Conservation (phyloP, 306 rosid species). For the Crataegus laevigata region DNA sequence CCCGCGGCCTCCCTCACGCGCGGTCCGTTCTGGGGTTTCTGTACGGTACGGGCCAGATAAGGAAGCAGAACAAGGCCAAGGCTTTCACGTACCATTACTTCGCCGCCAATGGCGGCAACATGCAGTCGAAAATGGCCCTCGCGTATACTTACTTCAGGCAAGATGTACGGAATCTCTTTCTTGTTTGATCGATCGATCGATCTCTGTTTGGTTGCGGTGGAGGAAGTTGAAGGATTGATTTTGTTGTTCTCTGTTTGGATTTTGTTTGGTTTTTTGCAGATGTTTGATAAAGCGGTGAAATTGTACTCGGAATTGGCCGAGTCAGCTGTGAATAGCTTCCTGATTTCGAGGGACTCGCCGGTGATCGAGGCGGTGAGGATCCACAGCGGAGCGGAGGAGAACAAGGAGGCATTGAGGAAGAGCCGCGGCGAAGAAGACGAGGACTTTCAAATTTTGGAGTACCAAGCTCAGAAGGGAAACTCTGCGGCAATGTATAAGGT, state of each 20-base stretch:
- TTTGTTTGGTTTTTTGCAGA: conserved; percentile 29
- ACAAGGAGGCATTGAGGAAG: conserved; percentile 82
- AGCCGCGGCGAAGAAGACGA: conserved; percentile 92
- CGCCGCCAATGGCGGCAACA: conserved; percentile 67
- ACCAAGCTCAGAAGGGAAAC: conserved; percentile 93
- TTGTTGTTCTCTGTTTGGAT: background rate
- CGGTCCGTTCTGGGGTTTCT: conserved; percentile 78
- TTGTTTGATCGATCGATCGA: background rate
- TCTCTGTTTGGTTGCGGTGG: conserved; percentile 10
- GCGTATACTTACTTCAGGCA: conserved; percentile 83
- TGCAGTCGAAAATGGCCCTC: conserved; percentile 93
- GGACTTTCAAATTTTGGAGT: conserved; percentile 87
- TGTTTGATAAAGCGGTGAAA: conserved; percentile 75
- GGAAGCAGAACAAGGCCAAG: conserved; percentile 60
- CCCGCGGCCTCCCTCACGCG: conserved; percentile 49
- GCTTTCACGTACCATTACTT: conserved; percentile 70
- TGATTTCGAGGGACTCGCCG: conserved; percentile 79
- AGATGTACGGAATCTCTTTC: conserved; percentile 46
- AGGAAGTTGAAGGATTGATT: background rate
- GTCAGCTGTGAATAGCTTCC: conserved; percentile 80
- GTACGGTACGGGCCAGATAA: conserved; percentile 60
- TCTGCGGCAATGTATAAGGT: conserved; percentile 90
- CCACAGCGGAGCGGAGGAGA: conserved; percentile 89
- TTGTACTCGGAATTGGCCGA: conserved; percentile 84
- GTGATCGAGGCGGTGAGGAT: conserved; percentile 86